phyloP scores from a whole-genome alignment of 1,284 basidiomycete genomes.

The Papiliotrema fonsecae region DNA sequence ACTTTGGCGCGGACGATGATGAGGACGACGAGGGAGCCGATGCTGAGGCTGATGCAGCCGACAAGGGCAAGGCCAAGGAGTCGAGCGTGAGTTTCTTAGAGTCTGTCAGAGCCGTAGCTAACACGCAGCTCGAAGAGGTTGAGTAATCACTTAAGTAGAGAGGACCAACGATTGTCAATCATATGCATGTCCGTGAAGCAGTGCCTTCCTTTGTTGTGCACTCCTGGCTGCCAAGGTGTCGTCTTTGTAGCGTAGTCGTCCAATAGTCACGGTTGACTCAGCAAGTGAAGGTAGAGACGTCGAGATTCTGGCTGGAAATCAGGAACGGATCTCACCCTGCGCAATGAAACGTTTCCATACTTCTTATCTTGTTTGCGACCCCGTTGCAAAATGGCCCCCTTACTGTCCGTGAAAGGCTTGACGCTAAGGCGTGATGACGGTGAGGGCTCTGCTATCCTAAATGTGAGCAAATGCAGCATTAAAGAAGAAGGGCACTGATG shows the following conservation, averaged over 20 bases:
- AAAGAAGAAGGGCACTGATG: conserved; percentile 39
- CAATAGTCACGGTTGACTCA: too few relatives aligned
- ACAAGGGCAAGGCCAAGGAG: conserved; percentile 17
- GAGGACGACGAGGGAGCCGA: conserved; percentile 38
- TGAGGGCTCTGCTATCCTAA: conserved; percentile 33
- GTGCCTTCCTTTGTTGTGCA: too few relatives aligned
- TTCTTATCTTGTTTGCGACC: too few relatives aligned
- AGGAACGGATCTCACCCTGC: too few relatives aligned
- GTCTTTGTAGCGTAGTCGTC: too few relatives aligned
- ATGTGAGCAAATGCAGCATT: conserved; percentile 24
- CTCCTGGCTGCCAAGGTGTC: too few relatives aligned
- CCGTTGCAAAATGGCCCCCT: neutral
- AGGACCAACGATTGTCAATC: neutral
- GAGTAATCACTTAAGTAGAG: conserved; percentile 17
- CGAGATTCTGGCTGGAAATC: too few relatives aligned
- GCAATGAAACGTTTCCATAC: too few relatives aligned
- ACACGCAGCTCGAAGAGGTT: conserved; percentile 27
- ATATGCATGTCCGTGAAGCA: too few relatives aligned
- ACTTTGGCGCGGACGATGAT: conserved; percentile 36
- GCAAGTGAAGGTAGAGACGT: too few relatives aligned
- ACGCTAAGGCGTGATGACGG: conserved; percentile 35
- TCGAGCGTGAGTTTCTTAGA: conserved; percentile 19
- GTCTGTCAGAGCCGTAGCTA: neutral
- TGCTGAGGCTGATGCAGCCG: conserved; percentile 50
- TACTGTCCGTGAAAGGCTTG: conserved; percentile 23